phyloP scores from a whole-genome alignment of 2,329 filamentous ascomycete genomes.

The Tricladium varicosporioides region DNA sequence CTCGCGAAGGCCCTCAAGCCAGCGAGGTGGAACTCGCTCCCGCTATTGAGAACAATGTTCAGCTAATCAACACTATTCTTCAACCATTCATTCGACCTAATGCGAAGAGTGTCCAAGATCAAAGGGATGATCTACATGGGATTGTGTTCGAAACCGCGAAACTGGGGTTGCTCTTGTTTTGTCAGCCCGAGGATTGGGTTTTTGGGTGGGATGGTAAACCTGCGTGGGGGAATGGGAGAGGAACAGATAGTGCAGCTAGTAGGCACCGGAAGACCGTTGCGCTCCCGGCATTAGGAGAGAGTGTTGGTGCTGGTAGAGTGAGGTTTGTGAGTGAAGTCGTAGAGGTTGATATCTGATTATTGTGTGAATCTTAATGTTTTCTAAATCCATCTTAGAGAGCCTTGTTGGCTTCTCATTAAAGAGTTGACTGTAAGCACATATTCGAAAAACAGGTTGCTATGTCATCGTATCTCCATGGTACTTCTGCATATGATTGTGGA shows the following conservation, averaged over 20 bases:
- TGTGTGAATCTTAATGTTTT: neutral
- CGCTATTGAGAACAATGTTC: constrained; percentile 1
- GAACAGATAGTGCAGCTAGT: neutral
- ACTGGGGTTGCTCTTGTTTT: constrained; percentile 7
- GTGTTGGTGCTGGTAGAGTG: neutral
- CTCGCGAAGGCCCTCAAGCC: constrained; percentile 1
- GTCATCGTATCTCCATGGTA: too few relatives aligned
- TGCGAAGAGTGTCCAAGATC: neutral
- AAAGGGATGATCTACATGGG: constrained; percentile 7
- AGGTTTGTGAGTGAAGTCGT: neutral
- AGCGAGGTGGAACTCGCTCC: neutral
- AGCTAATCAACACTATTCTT: constrained; percentile 1
- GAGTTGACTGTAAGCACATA: too few relatives aligned
- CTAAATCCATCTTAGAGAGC: too few relatives aligned
- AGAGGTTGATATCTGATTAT: neutral
- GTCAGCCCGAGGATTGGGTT: constrained; percentile 4
- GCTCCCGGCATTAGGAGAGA: neutral
- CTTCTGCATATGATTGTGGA: too few relatives aligned
- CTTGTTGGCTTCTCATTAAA: too few relatives aligned
- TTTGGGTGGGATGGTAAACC: constrained; percentile 5
- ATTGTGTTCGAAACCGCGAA: constrained; percentile 9
- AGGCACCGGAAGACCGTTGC: neutral
- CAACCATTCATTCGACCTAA: constrained; percentile 1
- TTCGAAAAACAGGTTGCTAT: too few relatives aligned
- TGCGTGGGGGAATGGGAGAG: neutral